Base-by-base conservation (phyloP, 179 eudicot species). In the Nepenthes alata region DNA sequence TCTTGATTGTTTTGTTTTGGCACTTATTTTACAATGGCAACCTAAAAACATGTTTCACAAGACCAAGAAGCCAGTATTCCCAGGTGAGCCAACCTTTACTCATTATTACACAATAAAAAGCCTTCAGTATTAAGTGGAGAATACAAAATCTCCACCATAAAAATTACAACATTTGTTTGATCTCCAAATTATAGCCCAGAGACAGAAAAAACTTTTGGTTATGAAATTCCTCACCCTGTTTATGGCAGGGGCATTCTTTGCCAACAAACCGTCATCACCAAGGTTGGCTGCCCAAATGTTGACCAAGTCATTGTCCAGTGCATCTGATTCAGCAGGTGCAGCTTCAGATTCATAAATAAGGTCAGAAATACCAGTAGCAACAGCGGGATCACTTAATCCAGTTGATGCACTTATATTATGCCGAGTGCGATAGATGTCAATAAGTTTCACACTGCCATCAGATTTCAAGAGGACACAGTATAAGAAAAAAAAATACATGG, bases 201-300 rank as follows among this genome's bases (percentile, higher is more conserved):
- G 45, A 47, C 13, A 25, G 45, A 48, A 59, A 39, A 59, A 35
- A 50, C 0, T 9, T 57, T 41, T 4, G 5, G 45, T 41, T 4
- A 41, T 41, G 37, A 60, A 60, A 48, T 41, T 63, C 35, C 83
- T 80, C 74, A 93, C 98, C 88, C 96, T 87, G 62, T 72, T 93
- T 85, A 93, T 82, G 41, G 98, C 98, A 69, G 97, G 98, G 57
- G 98, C 96, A 78, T 87, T 81, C 62, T 78, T 87, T 68, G 86
- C 95, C 81, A 84, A 72, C 72, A 89, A 78, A 64, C 85, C 96
- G 81, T 91, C 98, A 78, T 93, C 98, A 45, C 91, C 98, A 64
- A 93, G 98, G 71, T 81, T 85, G 11, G 94, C 80, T 57, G 98
- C 98, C 98, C 98, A 93, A 53, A 84, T 86, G 74, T 93, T 93